A percentile compares a stretch with the other conserved stretches of the same genome.
These are phyloP conservation scores for Fistulinella prunicolor DNA, from an alignment of 768 basidiomycete species.

Conservation along the genomic window DNA sequence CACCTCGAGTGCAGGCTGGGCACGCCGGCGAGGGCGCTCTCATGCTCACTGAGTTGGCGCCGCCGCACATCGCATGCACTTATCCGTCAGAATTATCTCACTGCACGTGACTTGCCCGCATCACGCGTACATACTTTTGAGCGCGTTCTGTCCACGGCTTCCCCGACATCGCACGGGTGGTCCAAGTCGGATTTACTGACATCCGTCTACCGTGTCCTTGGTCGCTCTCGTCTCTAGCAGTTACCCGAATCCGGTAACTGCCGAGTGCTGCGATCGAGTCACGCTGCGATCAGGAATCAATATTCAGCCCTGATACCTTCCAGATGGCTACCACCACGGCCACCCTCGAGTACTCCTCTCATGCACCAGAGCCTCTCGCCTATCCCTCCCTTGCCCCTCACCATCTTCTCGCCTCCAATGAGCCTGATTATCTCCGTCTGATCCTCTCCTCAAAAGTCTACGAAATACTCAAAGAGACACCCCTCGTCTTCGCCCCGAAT, in stretches of 20 bases:
- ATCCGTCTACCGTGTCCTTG: neutral
- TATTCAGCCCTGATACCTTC: neutral
- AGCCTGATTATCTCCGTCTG: constrained; percentile 85
- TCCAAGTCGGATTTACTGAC: no score
- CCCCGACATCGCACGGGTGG: neutral
- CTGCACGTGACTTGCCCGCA: constrained; percentile 21
- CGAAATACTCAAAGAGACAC: constrained; percentile 85
- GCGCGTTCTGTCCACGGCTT: constrained; percentile 1
- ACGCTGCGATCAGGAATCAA: neutral
- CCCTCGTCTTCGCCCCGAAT: constrained; percentile 81
- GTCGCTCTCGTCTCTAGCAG: neutral
- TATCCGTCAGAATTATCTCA: constrained; percentile 14
- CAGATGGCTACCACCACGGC: constrained; percentile 36
- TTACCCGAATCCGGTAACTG: constrained; percentile 18
- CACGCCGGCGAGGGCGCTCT: constrained; percentile 4
- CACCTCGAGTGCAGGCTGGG: neutral
- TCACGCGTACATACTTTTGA: constrained; percentile 9
- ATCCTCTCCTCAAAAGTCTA: constrained; percentile 91
- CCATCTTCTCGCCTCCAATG: constrained; percentile 57
- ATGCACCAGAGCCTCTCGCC: constrained; percentile 59
- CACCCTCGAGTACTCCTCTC: constrained; percentile 66
- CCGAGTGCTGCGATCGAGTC: constrained; percentile 12
- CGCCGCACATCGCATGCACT: constrained; percentile 12
- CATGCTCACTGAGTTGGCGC: neutral
- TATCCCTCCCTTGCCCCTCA: constrained; percentile 71